Base-by-base conservation (phyloP, 495 filamentous ascomycete genomes). In the Beverwykella pulmonaria region DNA sequence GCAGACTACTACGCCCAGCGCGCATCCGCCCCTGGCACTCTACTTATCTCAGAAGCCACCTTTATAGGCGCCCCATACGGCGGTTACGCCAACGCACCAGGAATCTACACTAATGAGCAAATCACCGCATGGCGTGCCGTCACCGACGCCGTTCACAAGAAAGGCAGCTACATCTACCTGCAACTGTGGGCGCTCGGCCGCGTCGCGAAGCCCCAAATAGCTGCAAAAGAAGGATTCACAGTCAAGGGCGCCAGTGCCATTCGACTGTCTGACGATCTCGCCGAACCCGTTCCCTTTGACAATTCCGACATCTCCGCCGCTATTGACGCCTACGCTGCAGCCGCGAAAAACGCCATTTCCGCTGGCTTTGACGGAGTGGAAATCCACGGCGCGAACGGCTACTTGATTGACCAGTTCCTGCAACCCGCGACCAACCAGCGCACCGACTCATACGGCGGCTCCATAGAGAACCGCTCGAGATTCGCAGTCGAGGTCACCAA, bases 331-430 rank as follows among this genome's bases (percentile, higher is more conserved):
- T 90, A 87, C 55, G 86, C 79, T 8, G 70, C 80, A 23, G 89
- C 87, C 19, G 85, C 89, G 1, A 76, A 79, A 65, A 87, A 86
- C 59, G 87, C 88, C 3, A 77, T 91, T 12, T 79, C 76, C 1
- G 90, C 89, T 3, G 90, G 89, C 12, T 92, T 92, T 60, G 90
- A 92, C 70, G 89, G 87, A 26, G 88, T 92, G 3, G 90, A 92
- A 77, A 78, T 92, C 58, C 89, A 91, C 71, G 85, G 78, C 36
- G 87, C 88, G 3, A 92, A 92, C 67, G 90, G 89, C 9, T 92
- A 91, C 71, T 75, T 92, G 53, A 77, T 91, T 53, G 88, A 92
- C 71, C 90, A 92, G 75, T 92, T 92, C 74, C 78, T 76, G 1
- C 88, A 90, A 69, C 84, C 87, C 67, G 77, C 69, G 17, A 77